Conservation (phyloP, 306 rosid genomes). For the Rosa persica region DNA sequence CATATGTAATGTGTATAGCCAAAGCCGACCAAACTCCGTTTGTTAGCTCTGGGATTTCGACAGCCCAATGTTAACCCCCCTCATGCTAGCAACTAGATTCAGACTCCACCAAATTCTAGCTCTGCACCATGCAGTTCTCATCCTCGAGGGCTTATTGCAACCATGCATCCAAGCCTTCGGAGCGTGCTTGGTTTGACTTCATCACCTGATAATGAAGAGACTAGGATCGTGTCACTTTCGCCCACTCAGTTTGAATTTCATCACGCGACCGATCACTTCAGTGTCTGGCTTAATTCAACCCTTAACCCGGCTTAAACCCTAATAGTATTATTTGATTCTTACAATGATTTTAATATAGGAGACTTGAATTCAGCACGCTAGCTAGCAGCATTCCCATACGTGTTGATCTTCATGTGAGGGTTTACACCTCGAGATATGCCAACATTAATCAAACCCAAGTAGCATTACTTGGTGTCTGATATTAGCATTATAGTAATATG, state of each 20-base stretch:
- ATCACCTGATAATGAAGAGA: neutral
- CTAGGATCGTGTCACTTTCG: neutral
- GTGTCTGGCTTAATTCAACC: neutral
- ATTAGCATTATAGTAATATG: neutral
- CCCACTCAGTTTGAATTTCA: neutral
- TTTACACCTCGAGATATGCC: slow-evolving; percentile 17
- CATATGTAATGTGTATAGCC: slow-evolving; percentile 5
- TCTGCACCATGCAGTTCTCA: neutral
- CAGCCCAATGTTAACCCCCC: slow-evolving; percentile 11
- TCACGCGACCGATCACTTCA: neutral
- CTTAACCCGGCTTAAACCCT: neutral
- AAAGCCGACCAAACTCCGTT: neutral
- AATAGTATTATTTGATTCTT: neutral
- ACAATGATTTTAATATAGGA: neutral
- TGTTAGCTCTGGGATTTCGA: neutral
- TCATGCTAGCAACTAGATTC: neutral
- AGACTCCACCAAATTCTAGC: neutral
- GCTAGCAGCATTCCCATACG: neutral
- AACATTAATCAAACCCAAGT: neutral
- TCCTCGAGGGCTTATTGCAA: neutral
- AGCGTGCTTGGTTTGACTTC: neutral
- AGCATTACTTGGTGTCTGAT: neutral
- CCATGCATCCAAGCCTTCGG: neutral
- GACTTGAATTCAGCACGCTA: neutral
- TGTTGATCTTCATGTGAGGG: slow-evolving; percentile 9